Base-by-base conservation (phyloP, 2,329 filamentous ascomycete genomes). In the Phialemoniopsis sp. region DNA sequence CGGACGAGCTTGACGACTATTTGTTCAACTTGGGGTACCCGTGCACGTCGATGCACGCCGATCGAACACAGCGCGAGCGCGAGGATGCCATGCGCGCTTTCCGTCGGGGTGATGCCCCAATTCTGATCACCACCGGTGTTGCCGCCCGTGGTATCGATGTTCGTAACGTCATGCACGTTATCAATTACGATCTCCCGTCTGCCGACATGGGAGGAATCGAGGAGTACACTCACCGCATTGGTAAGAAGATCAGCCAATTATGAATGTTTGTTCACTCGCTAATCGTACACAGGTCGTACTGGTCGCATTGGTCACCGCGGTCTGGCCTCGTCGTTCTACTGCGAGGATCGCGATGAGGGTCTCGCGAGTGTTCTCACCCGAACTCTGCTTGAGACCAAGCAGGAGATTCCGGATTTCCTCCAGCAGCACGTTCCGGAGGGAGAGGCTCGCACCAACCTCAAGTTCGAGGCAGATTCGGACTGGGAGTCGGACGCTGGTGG, bases 211-310 rank as follows among this genome's bases (percentile, higher is more conserved):
- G 89, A n/a, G 91, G 90, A 3, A 95, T 96, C 40, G 82, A 87
- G 36, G 93, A 97, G 59, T 98, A 97, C 52, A 82, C 86, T 18
- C 93, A 98, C 57, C 88, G 93, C 12, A 97, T 97, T 57, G 93
- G 86, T 88, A 78, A 64, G 73, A 55, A 17, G 7, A 18, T 19
- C 14, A 14, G 26, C 9, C 9, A 14, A 10, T n/a, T 18, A 17
- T 13, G 3, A 32, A 16, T 33, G 7, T 38, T 31, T 18, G 32
- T 52, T 44, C 48, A 35, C 29, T 14, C 31, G 43, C 38, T 48
- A 41, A 48, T 30, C 21, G 9, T 13, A 30, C 2, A 37, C 44
- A 89, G 85, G 93, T 46, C 90, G 93, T 44, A 98, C 93, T 50
- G 93, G 87, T 39, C 88, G 93, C 38, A 96, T 96, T 55, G 93